These are phyloP conservation scores for Psilocybe azurescens DNA, from an alignment of 768 basidiomycete species.

Conservation along the genomic window DNA sequence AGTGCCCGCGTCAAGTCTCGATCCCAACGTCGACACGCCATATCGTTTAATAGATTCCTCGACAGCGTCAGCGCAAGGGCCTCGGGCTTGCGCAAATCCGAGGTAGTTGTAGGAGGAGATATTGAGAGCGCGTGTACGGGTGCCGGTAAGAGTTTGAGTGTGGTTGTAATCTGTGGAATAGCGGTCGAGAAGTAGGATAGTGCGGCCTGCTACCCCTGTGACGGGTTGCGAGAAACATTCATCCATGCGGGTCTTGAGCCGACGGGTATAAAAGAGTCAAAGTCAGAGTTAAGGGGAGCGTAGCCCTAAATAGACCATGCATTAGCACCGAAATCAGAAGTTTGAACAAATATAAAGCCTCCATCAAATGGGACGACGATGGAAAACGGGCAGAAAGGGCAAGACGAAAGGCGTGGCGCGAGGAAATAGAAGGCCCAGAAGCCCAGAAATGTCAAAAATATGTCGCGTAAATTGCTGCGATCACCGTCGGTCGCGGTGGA, in stretches of 20 bases:
- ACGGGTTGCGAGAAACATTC: slow-evolving; percentile 94
- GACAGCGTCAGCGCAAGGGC: slow-evolving; percentile 94
- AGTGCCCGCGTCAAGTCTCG: slow-evolving; percentile 85
- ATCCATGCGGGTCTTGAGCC: slow-evolving; percentile 92
- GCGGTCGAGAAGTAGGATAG: slow-evolving; percentile 86
- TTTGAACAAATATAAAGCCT: slow-evolving; percentile 6
- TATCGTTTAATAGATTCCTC: slow-evolving; percentile 83
- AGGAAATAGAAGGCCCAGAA: not conserved
- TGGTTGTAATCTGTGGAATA: slow-evolving; percentile 82
- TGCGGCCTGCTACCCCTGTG: slow-evolving; percentile 95
- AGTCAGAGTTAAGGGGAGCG: slow-evolving; percentile 96
- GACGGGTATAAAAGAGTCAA: slow-evolving; percentile 98
- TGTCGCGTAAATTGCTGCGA: not conserved
- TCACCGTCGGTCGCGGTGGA: slow-evolving; percentile 4
- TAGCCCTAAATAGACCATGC: slow-evolving; percentile 69
- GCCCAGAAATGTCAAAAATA: slow-evolving; percentile 3
- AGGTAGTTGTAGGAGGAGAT: slow-evolving; percentile 99
- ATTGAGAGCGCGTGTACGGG: slow-evolving; percentile 87
- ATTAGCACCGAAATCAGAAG: slow-evolving; percentile 10
- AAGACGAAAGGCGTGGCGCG: not conserved
- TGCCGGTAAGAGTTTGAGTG: slow-evolving; percentile 79
- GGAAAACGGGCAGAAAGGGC: not conserved
- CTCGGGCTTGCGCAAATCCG: slow-evolving; percentile 93
- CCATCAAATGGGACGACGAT: not conserved
- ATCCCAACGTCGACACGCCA: slow-evolving; percentile 78